Percentiles rank a stretch among this genome's conserved stretches.
Conservation (phyloP, 192 early-diverging fungal genomes). For the Rhizophagus prolifer region DNA sequence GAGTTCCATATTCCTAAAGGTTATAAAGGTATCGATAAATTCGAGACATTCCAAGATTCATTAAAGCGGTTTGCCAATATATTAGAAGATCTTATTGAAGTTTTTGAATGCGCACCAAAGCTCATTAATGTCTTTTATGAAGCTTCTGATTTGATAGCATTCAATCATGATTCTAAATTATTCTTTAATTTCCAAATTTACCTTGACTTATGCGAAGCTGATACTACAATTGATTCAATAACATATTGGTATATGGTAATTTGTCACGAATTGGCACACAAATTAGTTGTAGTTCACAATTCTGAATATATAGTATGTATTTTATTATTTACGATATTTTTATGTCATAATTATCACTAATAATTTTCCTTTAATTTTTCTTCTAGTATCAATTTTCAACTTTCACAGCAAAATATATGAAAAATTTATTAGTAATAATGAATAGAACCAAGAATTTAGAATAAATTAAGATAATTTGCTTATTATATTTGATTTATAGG, state of each 20-base stretch:
- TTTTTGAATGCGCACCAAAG: slow-evolving; percentile 59
- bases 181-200: slow-evolving; percentile 88
- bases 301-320: slow-evolving; percentile 62
- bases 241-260: slow-evolving; percentile 85
- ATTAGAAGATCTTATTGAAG: slow-evolving; percentile 43
- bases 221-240: slow-evolving; percentile 35
- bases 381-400: no score
- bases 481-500: no score
- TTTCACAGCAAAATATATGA: no score
- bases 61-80: slow-evolving; percentile 45
- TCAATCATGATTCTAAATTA: slow-evolving; percentile 70
- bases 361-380: no score
- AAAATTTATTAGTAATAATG: no score
- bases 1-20: slow-evolving; percentile 32
- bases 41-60: slow-evolving; percentile 33
- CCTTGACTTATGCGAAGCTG: slow-evolving; percentile 58
- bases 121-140: slow-evolving; percentile 80
- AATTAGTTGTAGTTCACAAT: slow-evolving; percentile 68
- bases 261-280: slow-evolving; percentile 84
- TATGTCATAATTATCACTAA: not conserved
- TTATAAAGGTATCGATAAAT: slow-evolving; percentile 30
- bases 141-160: slow-evolving; percentile 71
- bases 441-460: no score
- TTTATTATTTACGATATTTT: not conserved
- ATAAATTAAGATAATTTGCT: no score